Evolutionary conservation across 108 stramenopile genomes (phyloP).

Genomic region (Skeletonema grethae): DNA sequence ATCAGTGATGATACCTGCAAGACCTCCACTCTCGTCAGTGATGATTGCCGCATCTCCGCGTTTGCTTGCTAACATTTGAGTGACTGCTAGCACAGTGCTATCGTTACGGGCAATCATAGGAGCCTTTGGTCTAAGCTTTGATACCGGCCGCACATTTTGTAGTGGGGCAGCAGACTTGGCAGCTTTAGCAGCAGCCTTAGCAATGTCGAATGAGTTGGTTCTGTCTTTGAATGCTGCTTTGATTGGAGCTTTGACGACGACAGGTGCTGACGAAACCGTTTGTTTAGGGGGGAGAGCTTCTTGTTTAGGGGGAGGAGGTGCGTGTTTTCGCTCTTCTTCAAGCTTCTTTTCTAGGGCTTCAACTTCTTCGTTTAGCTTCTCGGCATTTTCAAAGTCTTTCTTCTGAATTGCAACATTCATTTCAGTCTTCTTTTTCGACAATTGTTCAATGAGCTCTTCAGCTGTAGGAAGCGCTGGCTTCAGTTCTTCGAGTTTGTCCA

Average conservation of each 20-base stretch:
- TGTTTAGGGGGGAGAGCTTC: background rate
- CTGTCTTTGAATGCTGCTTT: conserved; percentile 26
- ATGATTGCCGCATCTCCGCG: conserved; percentile 69
- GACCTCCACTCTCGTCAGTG: conserved; percentile 52
- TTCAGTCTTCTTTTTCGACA: conserved; percentile 45
- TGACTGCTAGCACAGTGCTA: conserved; percentile 59
- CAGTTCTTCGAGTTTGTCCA: conserved; percentile 63
- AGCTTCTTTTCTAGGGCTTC: conserved; percentile 55
- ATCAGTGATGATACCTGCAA: conserved; percentile 87
- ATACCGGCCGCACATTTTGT: conserved; percentile 43
- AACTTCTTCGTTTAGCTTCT: conserved; percentile 55
- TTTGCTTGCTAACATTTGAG: conserved; percentile 67
- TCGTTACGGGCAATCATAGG: conserved; percentile 51
- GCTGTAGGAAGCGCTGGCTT: conserved; percentile 61
- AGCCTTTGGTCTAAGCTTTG: conserved; percentile 80
- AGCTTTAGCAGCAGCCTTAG: conserved; percentile 14
- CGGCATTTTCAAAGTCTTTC: conserved; percentile 75
- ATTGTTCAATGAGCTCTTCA: conserved; percentile 47
- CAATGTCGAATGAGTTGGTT: conserved; percentile 8
- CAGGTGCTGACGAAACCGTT: conserved; percentile 11
- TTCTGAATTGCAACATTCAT: conserved; percentile 65
- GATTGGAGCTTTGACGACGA: conserved; percentile 13
- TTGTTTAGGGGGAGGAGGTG: background rate
- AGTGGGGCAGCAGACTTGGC: conserved; percentile 9
- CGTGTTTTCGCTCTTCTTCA: conserved; percentile 42